Base-by-base conservation (phyloP, 805 yeast species). In the Tetrapisispora phaffii region DNA sequence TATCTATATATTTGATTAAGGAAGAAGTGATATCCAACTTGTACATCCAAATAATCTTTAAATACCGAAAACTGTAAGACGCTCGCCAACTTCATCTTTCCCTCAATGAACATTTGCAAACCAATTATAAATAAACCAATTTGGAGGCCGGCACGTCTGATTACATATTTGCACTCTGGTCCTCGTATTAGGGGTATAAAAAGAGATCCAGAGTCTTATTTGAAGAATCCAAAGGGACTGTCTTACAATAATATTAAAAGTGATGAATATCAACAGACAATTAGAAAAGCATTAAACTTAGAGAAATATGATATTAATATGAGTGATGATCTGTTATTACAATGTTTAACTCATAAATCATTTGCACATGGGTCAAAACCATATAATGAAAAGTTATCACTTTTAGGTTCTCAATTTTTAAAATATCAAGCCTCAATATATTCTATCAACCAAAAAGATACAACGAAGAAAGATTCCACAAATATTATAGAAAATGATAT, bases 301-400 rank as follows among this genome's bases (percentile, higher is more conserved):
- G 47, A 49, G 16, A 45, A 55, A 36, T 54, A 50, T 44, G 51
- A 50, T 19, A 54, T 63, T 12, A 52, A 69, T 35, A 68, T 89
- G 35, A 71, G 82, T 4, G 83, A 85, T 55, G 72, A 73, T 7
- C 53, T 82, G 47, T 66, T 82, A 20, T 69, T 87, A 49, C 97
- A 90, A 67, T 79, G 85, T 34, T 69, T 89, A 56, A 89, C 97
- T 6, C 97, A 90, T 68, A 90, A 90, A 68, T 85, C 96, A 20
- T 90, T 88, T 71, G 95, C 94, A 5, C 94, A 86, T 66, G 97
- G 96, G 9, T 70, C 76, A 50, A 79, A 81, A 55, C 96, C 97
- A 7, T 86, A 85, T 67, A 90, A 89, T 67, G 96, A 88, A 61
- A 84, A 82, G 62, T 70, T 90, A 55, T 72, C 86, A 17, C 74